Percentiles rank a stretch among this genome's conserved stretches.
These are phyloP conservation scores for Fistulifera pelliculosa DNA, from an alignment of 108 stramenopile genomes.

Conservation along the genomic window DNA sequence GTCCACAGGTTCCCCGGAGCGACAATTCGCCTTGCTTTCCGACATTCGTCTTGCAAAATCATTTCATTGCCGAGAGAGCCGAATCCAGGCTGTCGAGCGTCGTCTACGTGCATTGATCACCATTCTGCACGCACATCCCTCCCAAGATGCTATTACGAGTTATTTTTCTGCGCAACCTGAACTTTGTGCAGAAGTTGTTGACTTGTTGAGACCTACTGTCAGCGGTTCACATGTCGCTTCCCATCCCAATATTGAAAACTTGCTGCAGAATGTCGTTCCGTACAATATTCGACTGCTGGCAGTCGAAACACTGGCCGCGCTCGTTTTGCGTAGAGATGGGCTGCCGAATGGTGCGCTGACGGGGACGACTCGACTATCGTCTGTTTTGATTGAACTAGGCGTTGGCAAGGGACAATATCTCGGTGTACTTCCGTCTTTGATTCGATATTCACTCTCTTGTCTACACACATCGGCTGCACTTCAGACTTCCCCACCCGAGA, in stretches of 20 bases:
- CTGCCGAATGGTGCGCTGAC: constrained; percentile 32
- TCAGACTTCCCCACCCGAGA: not conserved
- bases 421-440: constrained; percentile 84
- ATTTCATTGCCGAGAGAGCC: constrained; percentile 44
- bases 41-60: constrained; percentile 64
- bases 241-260: not conserved
- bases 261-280: constrained; percentile 35
- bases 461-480: constrained; percentile 41
- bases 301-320: constrained; percentile 73
- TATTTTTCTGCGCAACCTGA: constrained; percentile 91
- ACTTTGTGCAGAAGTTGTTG: constrained; percentile 78
- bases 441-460: constrained; percentile 78
- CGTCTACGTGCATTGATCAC: constrained; percentile 70
- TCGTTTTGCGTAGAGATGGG: constrained; percentile 74
- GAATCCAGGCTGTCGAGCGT: constrained; percentile 53
- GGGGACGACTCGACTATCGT: constrained; percentile 67
- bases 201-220: constrained; percentile 75
- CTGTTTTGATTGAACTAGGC: constrained; percentile 85
- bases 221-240: constrained; percentile 30
- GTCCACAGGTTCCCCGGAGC: constrained; percentile 50
- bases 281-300: constrained; percentile 67
- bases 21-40: constrained; percentile 66
- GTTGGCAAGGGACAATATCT: constrained; percentile 87
- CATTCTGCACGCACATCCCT: constrained; percentile 64
- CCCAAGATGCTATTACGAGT: constrained; percentile 61